A percentile compares a stretch with the other conserved stretches of the same genome.
phyloP scores from a whole-genome alignment of 768 basidiomycete species.

The Boletus coccyginus region DNA sequence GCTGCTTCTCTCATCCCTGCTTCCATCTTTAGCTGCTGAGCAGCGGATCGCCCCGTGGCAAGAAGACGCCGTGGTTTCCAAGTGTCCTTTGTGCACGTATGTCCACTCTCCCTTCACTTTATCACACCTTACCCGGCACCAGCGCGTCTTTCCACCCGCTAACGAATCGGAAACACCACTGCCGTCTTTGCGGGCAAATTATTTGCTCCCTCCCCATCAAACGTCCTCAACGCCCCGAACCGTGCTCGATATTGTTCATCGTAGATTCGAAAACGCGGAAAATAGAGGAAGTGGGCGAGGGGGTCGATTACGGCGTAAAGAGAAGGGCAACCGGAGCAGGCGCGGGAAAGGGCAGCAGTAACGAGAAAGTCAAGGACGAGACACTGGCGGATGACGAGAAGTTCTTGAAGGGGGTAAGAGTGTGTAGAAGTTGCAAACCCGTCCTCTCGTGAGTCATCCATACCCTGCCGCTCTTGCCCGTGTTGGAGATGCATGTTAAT shows the following conservation, averaged over 20 bases:
- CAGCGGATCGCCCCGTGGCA: slow-evolving; percentile 96
- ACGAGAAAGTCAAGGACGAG: slow-evolving; percentile 37
- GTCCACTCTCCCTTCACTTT: slow-evolving; percentile 21
- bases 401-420: slow-evolving; percentile 84
- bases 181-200: slow-evolving; percentile 88
- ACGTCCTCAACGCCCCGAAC: slow-evolving; percentile 57
- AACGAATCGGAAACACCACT: slow-evolving; percentile 95
- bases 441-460: slow-evolving; percentile 66
- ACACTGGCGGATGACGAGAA: slow-evolving; percentile 65
- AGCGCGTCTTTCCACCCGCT: slow-evolving; percentile 81
- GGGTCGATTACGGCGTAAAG: slow-evolving; percentile 79
- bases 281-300: slow-evolving; percentile 83
- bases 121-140: slow-evolving; percentile 7
- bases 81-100: slow-evolving; percentile 85
- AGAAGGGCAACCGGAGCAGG: slow-evolving; percentile 34
- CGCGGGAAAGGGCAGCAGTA: slow-evolving; percentile 20
- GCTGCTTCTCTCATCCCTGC: neutral
- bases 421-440: slow-evolving; percentile 82
- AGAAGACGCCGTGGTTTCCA: slow-evolving; percentile 68
- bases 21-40: slow-evolving; percentile 57
- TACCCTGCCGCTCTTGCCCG: neutral
- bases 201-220: slow-evolving; percentile 88
- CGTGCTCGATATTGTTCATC: slow-evolving; percentile 81
- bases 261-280: slow-evolving; percentile 74
- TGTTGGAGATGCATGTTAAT: neutral